Base-by-base conservation (phyloP, 805 yeast species). In the Cyberlindnera saturnus region DNA sequence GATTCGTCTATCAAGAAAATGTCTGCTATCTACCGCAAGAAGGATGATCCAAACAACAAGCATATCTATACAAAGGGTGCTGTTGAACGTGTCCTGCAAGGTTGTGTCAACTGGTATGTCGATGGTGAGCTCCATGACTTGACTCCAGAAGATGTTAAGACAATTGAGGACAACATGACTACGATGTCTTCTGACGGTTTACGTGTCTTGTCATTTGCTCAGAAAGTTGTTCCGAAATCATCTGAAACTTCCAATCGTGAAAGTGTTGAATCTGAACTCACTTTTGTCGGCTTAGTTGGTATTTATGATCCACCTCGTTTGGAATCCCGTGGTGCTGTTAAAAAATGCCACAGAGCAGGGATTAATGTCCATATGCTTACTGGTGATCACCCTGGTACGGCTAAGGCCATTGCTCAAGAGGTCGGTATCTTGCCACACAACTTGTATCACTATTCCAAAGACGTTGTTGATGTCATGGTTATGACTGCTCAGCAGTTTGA, bases 331-430 rank as follows among this genome's bases (percentile, higher is more conserved):
- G 75, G 68, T 11, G 75, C 86, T 6, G 90, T 84, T 18, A 74
- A 73, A 52, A 61, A 66, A 46, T 83, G 90, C 61, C 88, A 82
- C 57, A 68, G 61, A 39, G 91, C 91, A 14, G 91, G 91, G 47
- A 80, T 84, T 51, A 77, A 80, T 49, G 90, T 84, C 38, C 87
- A 80, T 53, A 84, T 84, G 91, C 73, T 85, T 34, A 84, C 91
- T 16, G 91, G 91, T 49, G 91, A 84, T 59, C 88, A 82, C 55
- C 85, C 83, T 9, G 82, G 82, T 31, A 84, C 91, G 34, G 91
- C 91, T 15, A 68, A 70, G 45, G 87, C 90, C 5, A 84, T 84
- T 67, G 90, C 91, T 15, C 81, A 79, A 60, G 89, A 84, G 59
- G 89, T 84, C 39, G 90, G 90, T 14, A 84, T 84, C 47, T 62